These are phyloP conservation scores for Fusarium sp. DNA, from an alignment of 2,329 filamentous ascomycete species.

Conservation along the genomic window DNA sequence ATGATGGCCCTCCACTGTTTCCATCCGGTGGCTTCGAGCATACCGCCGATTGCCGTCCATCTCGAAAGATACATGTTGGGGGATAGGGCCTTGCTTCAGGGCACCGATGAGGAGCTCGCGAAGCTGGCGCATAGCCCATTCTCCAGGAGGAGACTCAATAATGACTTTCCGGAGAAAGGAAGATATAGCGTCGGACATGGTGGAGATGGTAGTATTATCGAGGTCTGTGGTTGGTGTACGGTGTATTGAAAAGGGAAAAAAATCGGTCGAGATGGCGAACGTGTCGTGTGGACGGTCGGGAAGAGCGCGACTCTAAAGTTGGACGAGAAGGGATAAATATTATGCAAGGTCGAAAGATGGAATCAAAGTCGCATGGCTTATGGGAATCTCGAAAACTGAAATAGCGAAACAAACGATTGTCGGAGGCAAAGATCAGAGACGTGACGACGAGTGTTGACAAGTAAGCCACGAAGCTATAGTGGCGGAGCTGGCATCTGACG, in stretches of 20 bases:
- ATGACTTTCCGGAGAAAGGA: constrained; percentile 73
- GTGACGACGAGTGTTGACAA: constrained; percentile 37
- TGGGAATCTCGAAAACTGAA: constrained; percentile 19
- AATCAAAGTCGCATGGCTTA: constrained; percentile 11
- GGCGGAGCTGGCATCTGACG: constrained; percentile 44
- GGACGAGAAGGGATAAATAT: constrained; percentile 7
- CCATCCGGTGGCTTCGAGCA: constrained; percentile 88
- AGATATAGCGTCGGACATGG: constrained; percentile 66
- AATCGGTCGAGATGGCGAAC: constrained; percentile 30
- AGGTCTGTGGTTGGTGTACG: constrained; percentile 5
- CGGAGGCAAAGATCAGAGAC: constrained; percentile 30
- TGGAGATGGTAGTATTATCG: not conserved
- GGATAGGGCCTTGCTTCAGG: constrained; percentile 89
- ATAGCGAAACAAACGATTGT: constrained; percentile 10
- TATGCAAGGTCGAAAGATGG: not conserved
- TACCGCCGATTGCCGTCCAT: constrained; percentile 99
- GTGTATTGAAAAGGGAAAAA: constrained; percentile 8
- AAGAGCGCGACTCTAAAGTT: constrained; percentile 9
- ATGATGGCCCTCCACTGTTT: constrained; percentile 96
- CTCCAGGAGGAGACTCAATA: constrained; percentile 86
- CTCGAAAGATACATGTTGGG: constrained; percentile 97
- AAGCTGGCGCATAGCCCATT: constrained; percentile 84
- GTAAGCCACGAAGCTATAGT: constrained; percentile 43
- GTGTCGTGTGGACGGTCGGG: constrained; percentile 23
- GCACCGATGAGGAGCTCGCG: constrained; percentile 89